Evolutionary conservation across 1,139 yeast species (phyloP), one percentile per base, ranked within the genome.

Genomic region (Yamadazyma mexicana): DNA sequence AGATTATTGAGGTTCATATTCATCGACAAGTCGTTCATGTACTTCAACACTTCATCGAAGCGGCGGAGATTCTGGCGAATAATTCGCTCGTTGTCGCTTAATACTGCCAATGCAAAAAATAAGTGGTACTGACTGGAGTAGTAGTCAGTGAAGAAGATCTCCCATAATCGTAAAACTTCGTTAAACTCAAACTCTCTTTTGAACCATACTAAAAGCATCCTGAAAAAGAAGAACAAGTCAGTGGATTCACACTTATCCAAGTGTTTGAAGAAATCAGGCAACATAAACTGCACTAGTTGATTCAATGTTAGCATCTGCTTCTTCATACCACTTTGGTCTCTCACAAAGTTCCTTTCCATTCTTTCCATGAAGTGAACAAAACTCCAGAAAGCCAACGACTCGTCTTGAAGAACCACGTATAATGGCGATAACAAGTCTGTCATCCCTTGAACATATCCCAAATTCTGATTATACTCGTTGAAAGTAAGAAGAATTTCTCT

Each of bases 381-480:
- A 14, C 92, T 84, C 95, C 96, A 89, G 59, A 92, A 92, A 2
- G 95, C 73, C 24, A 88, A 56, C 0, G 83, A 70, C 51, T 91
- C 97, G 58, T 91, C 95, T 54, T 81, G 81, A 32, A 87, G 65
- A 6, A 81, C 75, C 32, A 81, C 86, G 57, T 89, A 94, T 5
- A 92, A 62, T 1, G 98, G 98, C 0, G 96, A 84, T 30, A 94
- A 68, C 40, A 92, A 67, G 59, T 92, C 99, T 7, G 95, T 83
- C 99, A 92, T 92, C 2, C 99, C 99, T 64, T 92, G 99, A 17
- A 92, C 96, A 56, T 92, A 92, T 0, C 98, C 98, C 51, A 94
- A 65, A 49, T 88, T 84, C 35, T 69, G 72, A 59, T 92, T 92
- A 59, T 81, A 77, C 60, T 87, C 91, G 59, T 92, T 91, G 56